phyloP scores from a whole-genome alignment of 768 basidiomycete genomes.

The Phlebiopsis gigantea region DNA sequence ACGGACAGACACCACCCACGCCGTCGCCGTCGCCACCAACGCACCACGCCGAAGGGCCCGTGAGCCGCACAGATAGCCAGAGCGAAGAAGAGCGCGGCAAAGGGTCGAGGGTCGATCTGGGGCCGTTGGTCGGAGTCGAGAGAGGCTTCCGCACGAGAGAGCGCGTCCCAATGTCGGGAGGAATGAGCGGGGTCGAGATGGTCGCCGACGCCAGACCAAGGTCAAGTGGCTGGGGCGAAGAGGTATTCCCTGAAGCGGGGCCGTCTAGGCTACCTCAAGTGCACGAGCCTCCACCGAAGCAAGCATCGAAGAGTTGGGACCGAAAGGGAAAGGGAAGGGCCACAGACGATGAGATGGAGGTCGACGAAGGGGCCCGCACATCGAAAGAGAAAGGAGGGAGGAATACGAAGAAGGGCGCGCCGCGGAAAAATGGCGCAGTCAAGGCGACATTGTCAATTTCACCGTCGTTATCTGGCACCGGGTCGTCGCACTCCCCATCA shows the following conservation, averaged over 20 bases:
- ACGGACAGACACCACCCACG: slow-evolving; percentile 29
- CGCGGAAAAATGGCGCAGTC: not conserved
- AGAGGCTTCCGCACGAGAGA: slow-evolving; percentile 63
- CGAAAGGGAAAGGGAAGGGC: slow-evolving; percentile 25
- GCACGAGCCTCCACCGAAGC: slow-evolving; percentile 5
- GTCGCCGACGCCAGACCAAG: slow-evolving; percentile 18
- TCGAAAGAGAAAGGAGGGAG: not conserved
- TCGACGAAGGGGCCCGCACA: not conserved
- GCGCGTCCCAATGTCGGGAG: slow-evolving; percentile 49
- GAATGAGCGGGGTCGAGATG: slow-evolving; percentile 62
- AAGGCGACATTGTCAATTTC: not conserved
- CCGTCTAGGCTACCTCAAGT: slow-evolving; percentile 11
- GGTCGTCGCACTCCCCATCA: not conserved
- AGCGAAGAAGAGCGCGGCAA: slow-evolving; percentile 6
- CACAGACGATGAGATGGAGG: slow-evolving; percentile 20
- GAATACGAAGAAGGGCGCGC: not conserved
- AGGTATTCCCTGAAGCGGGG: slow-evolving; percentile 10
- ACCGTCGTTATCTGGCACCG: not conserved
- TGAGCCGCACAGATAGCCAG: not conserved
- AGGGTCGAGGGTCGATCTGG: slow-evolving; percentile 38
- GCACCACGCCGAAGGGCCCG: slow-evolving; percentile 8
- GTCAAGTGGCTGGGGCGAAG: not conserved
- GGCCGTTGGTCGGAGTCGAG: slow-evolving; percentile 55
- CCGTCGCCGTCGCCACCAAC: slow-evolving; percentile 23
- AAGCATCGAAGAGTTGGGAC: slow-evolving; percentile 14